Base-by-base conservation (phyloP, 2,329 filamentous ascomycete genomes). In the Colletotrichum sp. region DNA sequence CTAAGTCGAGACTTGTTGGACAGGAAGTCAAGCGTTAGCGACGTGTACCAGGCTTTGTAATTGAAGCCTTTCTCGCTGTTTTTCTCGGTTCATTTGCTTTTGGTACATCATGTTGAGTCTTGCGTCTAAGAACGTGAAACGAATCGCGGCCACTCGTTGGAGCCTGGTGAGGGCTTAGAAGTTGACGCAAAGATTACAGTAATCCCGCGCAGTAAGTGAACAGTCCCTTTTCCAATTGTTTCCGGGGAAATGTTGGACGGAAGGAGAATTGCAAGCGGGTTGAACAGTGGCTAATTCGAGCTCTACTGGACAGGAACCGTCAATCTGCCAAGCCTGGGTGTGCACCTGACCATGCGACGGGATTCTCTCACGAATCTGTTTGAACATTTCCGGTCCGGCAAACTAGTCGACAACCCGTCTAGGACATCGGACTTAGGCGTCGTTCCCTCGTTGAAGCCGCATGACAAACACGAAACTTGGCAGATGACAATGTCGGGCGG, bases 1-100 rank as follows among this genome's bases (percentile, higher is more conserved):
- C 38, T n/a, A 43, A 43, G 1, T 43, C 9, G 38, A 43, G 18
- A 5, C 12, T 1, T 43, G 43, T 5, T 13, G 2, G 43, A 48
- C 43, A 48, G 43, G n/a, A 5, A 48, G 38, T n/a, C 4, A 12
- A 18, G 5, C 8, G 16, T 18, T n/a, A n/a, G n/a, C n/a, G n/a
- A n/a, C n/a, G n/a, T n/a, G n/a, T n/a, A n/a, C n/a, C n/a, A n/a
- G n/a, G n/a, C n/a, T n/a, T n/a, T n/a, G 2, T 6, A 43, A 43
- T 43, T 18, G 18, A 43, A 10, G 4, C 1, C 3, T 6, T 10
- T 43, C 4, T 43, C 38, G 38, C 18, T n/a, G 9, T 43, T 43
- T 0, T 43, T 43, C 0, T n/a, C 16, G 38, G 38, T n/a, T 2
- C 38, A 43, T 12, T n/a, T 43, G 0, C 18, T 43, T 2, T 0